Evolutionary conservation across 768 basidiomycete species (phyloP), one percentile per base, ranked within the genome.

Genomic region (Hygrocybe punicea): DNA sequence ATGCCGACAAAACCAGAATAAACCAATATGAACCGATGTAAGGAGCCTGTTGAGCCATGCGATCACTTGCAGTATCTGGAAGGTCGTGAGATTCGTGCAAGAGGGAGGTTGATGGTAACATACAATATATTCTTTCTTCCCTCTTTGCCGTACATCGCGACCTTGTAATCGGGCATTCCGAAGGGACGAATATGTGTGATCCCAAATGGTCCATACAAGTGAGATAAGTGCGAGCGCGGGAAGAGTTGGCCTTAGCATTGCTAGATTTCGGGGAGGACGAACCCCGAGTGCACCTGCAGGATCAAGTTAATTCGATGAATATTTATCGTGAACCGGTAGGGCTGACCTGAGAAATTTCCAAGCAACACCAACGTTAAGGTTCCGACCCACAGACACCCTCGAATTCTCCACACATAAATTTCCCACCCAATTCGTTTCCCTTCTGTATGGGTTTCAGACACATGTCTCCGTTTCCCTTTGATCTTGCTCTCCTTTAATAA

Each of bases 201-300:
- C 85, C 93, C 93, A 96, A 1, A 80, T 83, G 1, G 84, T 84
- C 87, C 93, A 95, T 6, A 87, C 64, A 14, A 93, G 65, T 17
- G 92, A 92, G 14, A 82, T 10, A 1, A 85, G 44, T 25, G 76
- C 71, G 17, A 89, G 44, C 3, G 76, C 25, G 2, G 89, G 84
- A 51, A 87, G 72, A 4, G 67, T 59, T 9, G 80, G 79, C 50
- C 70, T 63, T 37, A 73, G 45, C 34, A 67, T 65, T 7, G 62
- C 57, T 10, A 74, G 60, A 10, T 57, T 62, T 35, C 53, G 56
- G 25, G 71, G 68, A 14, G 71, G 68, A 48, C 65, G 63, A 56
- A 67, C 68, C 5, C 67, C 73, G 57, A 73, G 62, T 33, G 68
- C 67, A 54, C 70, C 79, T 79, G 47, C 17, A 40, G 40, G 21